A percentile compares a stretch with the other conserved stretches of the same genome.
These are phyloP conservation scores for Neocucurbitaria cava DNA, from an alignment of 2,329 filamentous ascomycete genomes.

Conservation along the genomic window DNA sequence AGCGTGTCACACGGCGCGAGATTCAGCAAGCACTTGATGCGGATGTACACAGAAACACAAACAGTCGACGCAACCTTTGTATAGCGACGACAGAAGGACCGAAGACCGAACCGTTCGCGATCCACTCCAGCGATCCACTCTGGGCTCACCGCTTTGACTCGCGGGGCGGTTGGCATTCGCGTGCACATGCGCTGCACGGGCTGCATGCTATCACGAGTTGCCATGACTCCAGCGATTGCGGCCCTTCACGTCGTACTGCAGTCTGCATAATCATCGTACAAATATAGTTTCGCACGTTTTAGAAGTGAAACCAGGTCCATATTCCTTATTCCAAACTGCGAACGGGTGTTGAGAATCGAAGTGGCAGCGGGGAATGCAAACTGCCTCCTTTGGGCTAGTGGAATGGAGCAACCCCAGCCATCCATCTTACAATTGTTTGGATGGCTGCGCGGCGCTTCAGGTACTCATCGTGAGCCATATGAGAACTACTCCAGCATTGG, in stretches of 20 bases:
- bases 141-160: slow-evolving; percentile 27
- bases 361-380: background rate
- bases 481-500: background rate
- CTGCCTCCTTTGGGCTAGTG: background rate
- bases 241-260: background rate
- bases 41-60: no score
- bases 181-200: slow-evolving; percentile 15
- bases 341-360: background rate
- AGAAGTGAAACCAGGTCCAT: background rate
- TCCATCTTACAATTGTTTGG: background rate
- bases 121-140: slow-evolving; percentile 11
- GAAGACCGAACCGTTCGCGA: slow-evolving; percentile 10
- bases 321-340: background rate
- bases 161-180: slow-evolving; percentile 7
- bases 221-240: background rate
- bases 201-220: slow-evolving; percentile 2
- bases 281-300: background rate
- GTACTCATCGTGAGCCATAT: background rate
- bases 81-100: background rate
- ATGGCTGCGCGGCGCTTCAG: background rate
- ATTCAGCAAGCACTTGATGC: no score
- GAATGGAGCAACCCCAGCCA: background rate
- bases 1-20: background rate
- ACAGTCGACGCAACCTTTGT: slow-evolving; percentile 1
- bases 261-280: background rate